Evolutionary conservation across 2,329 filamentous ascomycete species (phyloP).

Genomic region (Samsoniella hepiali): DNA sequence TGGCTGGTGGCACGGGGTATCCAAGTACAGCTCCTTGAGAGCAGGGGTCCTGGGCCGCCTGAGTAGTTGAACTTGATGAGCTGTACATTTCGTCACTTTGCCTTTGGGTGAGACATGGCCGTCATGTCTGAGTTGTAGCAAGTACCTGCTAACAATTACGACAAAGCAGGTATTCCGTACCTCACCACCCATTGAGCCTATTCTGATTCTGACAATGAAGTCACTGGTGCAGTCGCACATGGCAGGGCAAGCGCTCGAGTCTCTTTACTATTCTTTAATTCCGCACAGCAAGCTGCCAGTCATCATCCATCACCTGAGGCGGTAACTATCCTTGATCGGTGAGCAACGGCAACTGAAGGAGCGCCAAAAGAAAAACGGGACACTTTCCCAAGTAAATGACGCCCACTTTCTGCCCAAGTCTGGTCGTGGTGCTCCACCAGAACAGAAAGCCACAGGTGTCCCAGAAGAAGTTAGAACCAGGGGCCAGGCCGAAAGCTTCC

Average conservation of each 20-base stretch:
- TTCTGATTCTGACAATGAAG: background rate
- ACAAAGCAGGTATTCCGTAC: background rate
- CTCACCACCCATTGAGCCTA: background rate
- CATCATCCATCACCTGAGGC: too few species aligned
- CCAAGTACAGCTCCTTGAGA: background rate
- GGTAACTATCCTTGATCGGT: too few species aligned
- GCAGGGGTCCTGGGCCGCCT: background rate
- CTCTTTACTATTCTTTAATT: too few species aligned
- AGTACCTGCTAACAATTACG: background rate
- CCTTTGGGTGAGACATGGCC: background rate
- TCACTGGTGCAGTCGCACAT: background rate
- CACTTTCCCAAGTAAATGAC: conserved; percentile 5
- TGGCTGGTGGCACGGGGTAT: too few species aligned
- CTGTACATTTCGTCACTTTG: background rate
- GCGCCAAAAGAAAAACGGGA: background rate
- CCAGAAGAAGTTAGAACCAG: conserved; percentile 6
- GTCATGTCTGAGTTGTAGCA: background rate
- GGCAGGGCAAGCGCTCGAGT: background rate
- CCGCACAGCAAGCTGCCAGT: too few species aligned
- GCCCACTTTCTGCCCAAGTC: conserved; percentile 12
- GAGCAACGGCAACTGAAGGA: background rate
- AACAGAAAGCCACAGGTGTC: background rate
- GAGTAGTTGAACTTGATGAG: background rate
- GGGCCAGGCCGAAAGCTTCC: conserved; percentile 10
- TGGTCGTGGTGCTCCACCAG: background rate